A percentile compares a stretch with the other conserved stretches of the same genome.
These are phyloP conservation scores for Irpex sp. DNA, from an alignment of 1,284 basidiomycete genomes.

Conservation along the genomic window DNA sequence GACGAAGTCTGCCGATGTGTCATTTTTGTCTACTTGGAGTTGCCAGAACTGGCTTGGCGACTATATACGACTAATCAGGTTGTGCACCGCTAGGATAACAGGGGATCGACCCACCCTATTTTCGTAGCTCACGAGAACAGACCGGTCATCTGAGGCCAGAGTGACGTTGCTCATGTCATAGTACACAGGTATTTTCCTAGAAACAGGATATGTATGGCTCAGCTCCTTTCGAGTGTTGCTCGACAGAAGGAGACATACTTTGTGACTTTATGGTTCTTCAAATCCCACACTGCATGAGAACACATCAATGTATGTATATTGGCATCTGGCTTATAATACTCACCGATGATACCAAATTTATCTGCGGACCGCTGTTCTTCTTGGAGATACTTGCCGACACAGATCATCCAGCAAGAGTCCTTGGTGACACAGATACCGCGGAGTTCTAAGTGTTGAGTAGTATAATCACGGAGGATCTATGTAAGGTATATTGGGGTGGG, in stretches of 20 bases:
- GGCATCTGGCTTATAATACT: too few species aligned
- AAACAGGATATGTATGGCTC: too few species aligned
- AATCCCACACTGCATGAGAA: too few species aligned
- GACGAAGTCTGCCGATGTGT: slow-evolving; percentile 53
- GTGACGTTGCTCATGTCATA: slow-evolving; percentile 82
- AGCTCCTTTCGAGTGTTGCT: too few species aligned
- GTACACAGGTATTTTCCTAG: slow-evolving; percentile 82
- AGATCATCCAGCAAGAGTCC: slow-evolving; percentile 71
- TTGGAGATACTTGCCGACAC: slow-evolving; percentile 73
- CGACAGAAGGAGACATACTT: too few species aligned
- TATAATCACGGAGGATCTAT: background rate
- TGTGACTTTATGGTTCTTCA: slow-evolving; percentile 69
- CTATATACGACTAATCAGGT: too few species aligned
- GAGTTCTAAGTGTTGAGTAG: slow-evolving; percentile 50
- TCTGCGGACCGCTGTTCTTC: slow-evolving; percentile 77
- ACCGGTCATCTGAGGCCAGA: slow-evolving; percentile 62
- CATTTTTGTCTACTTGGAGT: slow-evolving; percentile 48
- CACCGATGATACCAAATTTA: slow-evolving; percentile 83
- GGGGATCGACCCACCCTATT: too few species aligned
- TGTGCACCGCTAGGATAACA: too few species aligned
- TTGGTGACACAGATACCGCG: slow-evolving; percentile 81
- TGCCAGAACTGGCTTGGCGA: slow-evolving; percentile 77
- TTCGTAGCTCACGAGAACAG: slow-evolving; percentile 79
- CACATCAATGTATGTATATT: too few species aligned
- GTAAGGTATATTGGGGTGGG: background rate